Base-by-base conservation (phyloP, 257 asterid species). In the Cynanchum wilfordii region DNA sequence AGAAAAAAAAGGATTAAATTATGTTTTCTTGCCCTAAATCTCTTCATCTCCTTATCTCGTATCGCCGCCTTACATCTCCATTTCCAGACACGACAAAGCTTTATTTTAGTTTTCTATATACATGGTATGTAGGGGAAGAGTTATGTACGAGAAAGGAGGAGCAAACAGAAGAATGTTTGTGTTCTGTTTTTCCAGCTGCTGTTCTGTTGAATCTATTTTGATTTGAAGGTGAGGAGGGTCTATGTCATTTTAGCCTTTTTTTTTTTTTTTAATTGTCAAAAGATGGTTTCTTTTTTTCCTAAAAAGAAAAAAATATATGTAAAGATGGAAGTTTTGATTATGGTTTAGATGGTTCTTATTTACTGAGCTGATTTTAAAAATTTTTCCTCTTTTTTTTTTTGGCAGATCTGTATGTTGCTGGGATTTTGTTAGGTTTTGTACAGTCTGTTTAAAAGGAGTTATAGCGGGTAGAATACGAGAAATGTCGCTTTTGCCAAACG, bases 401-500 rank as follows among this genome's bases (percentile, higher is more conserved):
- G 54, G 87, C 80, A 86, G 95, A 78, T 83, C 82, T 83, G 73
- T n/a, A 54, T 50, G 76, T 13, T 54, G 27, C 10, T 24, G 36
- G 79, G 75, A 50, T 73, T 66, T 63, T 42, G 36, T 56, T 57
- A 49, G 44, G 75, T 64, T 36, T 66, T 29, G 69, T 57, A 69
- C 16, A 44, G 59, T 40, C 57, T 40, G 19, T 19, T 62, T 25
- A 27, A 29, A 57, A 25, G 42, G 47, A 27, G 20, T 72, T 59
- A 70, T 42, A 52, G 80, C 20, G 78, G 69, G 47, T 69, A 40
- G 49, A 75, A 44, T 27, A 30, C 69, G 59, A 70, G 87, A 85
- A 73, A 88, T 90, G 93, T 82, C 89, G 73, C 86, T 86, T 79
- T 76, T 86, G 75, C 88, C 88, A 13, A 83, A 86, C 73, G 90